A percentile compares a stretch with the other conserved stretches of the same genome.
Evolutionary conservation across 2,329 filamentous ascomycete species (phyloP).

Genomic region (Colletotrichum falcatum): DNA sequence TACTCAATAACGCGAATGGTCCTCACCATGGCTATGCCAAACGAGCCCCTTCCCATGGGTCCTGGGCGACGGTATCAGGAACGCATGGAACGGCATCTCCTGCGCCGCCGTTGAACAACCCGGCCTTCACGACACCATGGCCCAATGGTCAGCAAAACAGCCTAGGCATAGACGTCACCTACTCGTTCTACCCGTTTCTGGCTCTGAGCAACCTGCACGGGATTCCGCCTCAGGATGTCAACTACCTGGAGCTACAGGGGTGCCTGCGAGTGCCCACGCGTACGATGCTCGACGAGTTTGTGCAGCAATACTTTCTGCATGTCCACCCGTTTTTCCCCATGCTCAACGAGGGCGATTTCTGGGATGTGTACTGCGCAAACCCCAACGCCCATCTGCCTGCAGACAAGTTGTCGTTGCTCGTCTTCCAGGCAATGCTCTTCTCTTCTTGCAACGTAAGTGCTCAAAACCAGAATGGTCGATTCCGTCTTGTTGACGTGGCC

Average conservation of each 20-base stretch:
- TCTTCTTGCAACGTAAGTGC: conserved; percentile 54
- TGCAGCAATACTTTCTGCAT: conserved; percentile 61
- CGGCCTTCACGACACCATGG: conserved; percentile 39
- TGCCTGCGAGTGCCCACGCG: conserved; percentile 59
- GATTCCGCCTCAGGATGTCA: conserved; percentile 59
- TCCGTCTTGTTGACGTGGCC: background rate
- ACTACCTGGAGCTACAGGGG: conserved; percentile 59
- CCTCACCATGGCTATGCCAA: conserved; percentile 2
- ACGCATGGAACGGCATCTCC: conserved; percentile 2
- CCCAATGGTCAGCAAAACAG: conserved; percentile 46
- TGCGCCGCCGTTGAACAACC: background rate
- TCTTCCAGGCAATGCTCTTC: conserved; percentile 60
- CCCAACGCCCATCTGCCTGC: conserved; percentile 35
- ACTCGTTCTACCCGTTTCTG: conserved; percentile 59
- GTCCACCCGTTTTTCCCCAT: conserved; percentile 60
- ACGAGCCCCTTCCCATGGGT: background rate
- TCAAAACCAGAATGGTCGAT: conserved; percentile 19
- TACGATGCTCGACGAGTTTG: conserved; percentile 58
- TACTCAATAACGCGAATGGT: background rate
- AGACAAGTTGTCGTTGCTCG: conserved; percentile 56
- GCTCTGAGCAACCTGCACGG: conserved; percentile 50
- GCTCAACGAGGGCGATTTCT: conserved; percentile 58
- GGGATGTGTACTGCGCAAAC: conserved; percentile 56
- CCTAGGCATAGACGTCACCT: conserved; percentile 52
- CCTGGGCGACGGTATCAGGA: conserved; percentile 33